A percentile compares a stretch with the other conserved stretches of the same genome.
Conservation (phyloP, 2,329 filamentous ascomycete species). For the Calonectria leucothoes region DNA sequence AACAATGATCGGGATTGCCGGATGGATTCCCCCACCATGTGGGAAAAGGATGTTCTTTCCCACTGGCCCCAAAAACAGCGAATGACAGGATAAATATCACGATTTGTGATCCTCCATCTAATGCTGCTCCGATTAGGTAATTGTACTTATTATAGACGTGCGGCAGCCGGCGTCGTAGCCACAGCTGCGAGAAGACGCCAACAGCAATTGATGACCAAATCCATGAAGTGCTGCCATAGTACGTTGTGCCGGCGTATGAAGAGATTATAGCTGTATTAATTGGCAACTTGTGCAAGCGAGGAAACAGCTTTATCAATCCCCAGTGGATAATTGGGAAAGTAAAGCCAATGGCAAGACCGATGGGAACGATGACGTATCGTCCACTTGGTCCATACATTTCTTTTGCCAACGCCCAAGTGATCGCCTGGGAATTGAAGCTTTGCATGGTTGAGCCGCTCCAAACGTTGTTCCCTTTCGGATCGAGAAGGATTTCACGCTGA, state of each 20-base stretch:
- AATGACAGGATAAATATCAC: background rate
- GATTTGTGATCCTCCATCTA: background rate
- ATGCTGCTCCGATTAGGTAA: background rate
- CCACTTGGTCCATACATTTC: background rate
- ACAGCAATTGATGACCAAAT: background rate
- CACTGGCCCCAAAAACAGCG: background rate
- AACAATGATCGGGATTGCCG: background rate
- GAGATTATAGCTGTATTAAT: background rate
- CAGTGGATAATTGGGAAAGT: slow-evolving; percentile 1
- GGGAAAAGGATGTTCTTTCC: background rate
- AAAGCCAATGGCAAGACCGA: background rate
- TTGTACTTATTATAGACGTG: background rate
- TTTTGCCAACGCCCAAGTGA: slow-evolving; percentile 22
- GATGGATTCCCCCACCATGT: background rate
- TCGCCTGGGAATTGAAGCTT: slow-evolving; percentile 53
- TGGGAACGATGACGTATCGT: background rate
- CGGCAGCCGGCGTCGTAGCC: background rate
- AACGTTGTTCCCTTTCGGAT: slow-evolving; percentile 54
- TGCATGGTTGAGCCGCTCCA: slow-evolving; percentile 63
- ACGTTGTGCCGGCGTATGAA: background rate
- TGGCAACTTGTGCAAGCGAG: background rate
- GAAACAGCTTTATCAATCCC: background rate
- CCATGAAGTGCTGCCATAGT: background rate
- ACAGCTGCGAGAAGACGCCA: background rate
- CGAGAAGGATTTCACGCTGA: slow-evolving; percentile 54